phyloP scores from a whole-genome alignment of 1,284 basidiomycete genomes.

The Amylostereum areolatum region DNA sequence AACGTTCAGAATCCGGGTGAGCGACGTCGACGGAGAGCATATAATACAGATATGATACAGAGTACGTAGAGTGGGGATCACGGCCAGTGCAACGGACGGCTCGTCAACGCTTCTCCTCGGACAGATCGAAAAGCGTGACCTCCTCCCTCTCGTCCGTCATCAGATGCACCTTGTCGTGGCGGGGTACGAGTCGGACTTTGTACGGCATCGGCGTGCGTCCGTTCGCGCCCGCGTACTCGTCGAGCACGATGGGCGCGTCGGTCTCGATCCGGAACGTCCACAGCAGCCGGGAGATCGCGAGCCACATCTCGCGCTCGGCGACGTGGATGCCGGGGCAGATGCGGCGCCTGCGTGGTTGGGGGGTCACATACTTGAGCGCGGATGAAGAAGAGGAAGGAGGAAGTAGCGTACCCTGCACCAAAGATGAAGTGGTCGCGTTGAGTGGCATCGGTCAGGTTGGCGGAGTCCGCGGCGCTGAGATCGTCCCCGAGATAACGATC shows the following conservation, averaged over 20 bases:
- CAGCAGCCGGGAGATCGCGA: constrained; percentile 25
- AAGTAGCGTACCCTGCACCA: constrained; percentile 24
- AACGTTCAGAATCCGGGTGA: no score
- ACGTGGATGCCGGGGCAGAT: constrained; percentile 27
- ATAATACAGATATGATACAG: no score
- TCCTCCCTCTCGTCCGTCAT: constrained; percentile 4
- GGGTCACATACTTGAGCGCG: background rate
- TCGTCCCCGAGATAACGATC: constrained; percentile 27
- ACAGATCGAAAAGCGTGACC: no score
- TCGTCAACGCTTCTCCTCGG: no score
- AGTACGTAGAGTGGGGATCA: no score
- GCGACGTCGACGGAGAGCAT: no score
- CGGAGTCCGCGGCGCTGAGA: constrained; percentile 23
- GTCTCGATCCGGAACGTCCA: constrained; percentile 24
- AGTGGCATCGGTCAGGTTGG: constrained; percentile 31
- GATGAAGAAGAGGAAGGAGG: background rate
- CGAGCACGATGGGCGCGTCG: constrained; percentile 26
- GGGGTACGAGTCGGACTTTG: constrained; percentile 18
- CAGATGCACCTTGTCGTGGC: constrained; percentile 11
- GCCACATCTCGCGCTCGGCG: constrained; percentile 27
- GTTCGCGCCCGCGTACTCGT: constrained; percentile 29
- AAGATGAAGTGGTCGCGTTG: constrained; percentile 41
- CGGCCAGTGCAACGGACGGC: no score
- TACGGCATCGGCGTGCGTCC: constrained; percentile 27
- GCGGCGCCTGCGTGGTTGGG: constrained; percentile 13